Conservation (phyloP, 257 asterid genomes). For the Plantago major region DNA sequence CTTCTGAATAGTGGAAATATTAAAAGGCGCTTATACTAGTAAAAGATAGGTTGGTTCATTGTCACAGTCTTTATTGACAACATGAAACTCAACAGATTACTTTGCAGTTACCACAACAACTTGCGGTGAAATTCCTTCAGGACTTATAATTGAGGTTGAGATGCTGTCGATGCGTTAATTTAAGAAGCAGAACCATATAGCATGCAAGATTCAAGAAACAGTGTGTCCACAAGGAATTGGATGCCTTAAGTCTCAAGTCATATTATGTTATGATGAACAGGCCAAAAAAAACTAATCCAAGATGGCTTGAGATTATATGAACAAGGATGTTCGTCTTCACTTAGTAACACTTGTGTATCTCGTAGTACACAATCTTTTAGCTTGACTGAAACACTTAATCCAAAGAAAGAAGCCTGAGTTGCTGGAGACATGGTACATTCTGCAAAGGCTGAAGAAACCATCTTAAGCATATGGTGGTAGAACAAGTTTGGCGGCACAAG, state of each 20-base stretch:
- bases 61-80: background rate
- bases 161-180: too few species aligned
- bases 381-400: background rate
- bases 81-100: background rate
- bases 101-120: background rate
- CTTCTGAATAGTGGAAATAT: background rate
- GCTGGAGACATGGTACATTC: background rate
- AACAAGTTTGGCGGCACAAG: background rate
- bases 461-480: background rate
- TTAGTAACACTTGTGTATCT: background rate
- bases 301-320: background rate
- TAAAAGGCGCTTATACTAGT: background rate
- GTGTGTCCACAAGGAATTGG: background rate
- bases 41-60: background rate
- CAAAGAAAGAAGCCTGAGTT: background rate
- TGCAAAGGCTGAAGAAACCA: background rate
- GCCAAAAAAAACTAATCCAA: background rate
- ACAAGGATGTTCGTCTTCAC: background rate
- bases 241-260: background rate
- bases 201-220: background rate
- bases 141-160: background rate
- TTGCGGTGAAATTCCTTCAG: background rate
- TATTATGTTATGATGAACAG: background rate
- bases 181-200: too few species aligned
- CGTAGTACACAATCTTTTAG: background rate